A percentile compares a stretch with the other conserved stretches of the same genome.
phyloP scores from a whole-genome alignment of 148 eudicot species.

The Vaccinium myrtillus region DNA sequence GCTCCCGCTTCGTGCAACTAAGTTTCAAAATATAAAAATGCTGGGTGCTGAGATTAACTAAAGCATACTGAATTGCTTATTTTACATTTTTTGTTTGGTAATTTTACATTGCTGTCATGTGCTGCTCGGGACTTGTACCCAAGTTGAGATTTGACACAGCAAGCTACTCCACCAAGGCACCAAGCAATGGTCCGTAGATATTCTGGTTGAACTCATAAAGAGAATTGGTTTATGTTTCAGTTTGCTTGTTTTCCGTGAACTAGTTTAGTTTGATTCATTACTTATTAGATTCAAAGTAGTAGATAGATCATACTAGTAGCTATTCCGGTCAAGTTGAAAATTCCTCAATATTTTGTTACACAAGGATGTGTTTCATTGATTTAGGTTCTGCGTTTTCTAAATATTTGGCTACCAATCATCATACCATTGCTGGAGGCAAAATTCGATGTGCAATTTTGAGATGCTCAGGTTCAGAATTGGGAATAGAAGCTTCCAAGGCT shows the following conservation, averaged over 20 bases:
- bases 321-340: not conserved
- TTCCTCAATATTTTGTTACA: not conserved
- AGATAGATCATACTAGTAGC: not conserved
- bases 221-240: not conserved
- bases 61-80: not conserved
- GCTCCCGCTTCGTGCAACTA: too few relatives aligned
- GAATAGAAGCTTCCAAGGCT: conserved; percentile 19
- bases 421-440: conserved; percentile 20
- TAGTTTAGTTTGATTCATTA: not conserved
- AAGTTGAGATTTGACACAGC: not conserved
- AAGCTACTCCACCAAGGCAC: not conserved
- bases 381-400: conserved; percentile 42
- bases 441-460: conserved; percentile 20
- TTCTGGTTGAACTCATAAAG: not conserved
- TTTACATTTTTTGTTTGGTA: not conserved
- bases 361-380: not conserved
- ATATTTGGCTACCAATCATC: conserved; percentile 21
- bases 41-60: not conserved
- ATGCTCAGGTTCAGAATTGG: conserved; percentile 34
- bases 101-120: not conserved
- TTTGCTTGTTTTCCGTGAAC: not conserved
- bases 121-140: not conserved
- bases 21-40: not conserved
- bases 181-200: not conserved
- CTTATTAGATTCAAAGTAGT: not conserved